These are phyloP conservation scores for Lasiosphaeria hispida DNA, from an alignment of 495 filamentous ascomycete species.

Conservation along the genomic window DNA sequence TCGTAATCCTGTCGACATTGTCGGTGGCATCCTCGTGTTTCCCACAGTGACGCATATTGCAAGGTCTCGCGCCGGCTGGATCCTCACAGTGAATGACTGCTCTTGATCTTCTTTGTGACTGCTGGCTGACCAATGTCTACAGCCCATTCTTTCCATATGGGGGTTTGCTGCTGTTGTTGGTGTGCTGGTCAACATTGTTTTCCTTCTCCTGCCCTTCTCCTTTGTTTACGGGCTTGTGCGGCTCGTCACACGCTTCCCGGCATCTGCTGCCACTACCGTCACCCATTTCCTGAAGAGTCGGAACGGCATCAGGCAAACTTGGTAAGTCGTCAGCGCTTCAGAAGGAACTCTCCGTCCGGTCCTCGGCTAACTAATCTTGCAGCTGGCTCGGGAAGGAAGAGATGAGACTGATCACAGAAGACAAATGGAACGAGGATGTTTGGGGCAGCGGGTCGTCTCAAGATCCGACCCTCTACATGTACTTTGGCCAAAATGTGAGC, in stretches of 20 bases:
- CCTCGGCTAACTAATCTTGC: background rate
- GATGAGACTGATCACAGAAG: background rate
- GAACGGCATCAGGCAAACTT: background rate
- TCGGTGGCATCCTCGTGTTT: background rate
- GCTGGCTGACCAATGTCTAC: too few species aligned
- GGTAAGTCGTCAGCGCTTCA: background rate
- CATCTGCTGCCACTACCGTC: background rate
- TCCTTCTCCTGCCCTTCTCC: background rate
- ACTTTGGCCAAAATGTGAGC: background rate
- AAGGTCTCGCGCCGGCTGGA: background rate
- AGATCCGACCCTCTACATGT: constrained; percentile 1
- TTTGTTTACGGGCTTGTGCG: too few species aligned
- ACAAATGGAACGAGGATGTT: background rate
- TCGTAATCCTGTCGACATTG: background rate
- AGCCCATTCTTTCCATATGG: too few species aligned
- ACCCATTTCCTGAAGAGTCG: background rate
- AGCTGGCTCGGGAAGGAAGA: background rate
- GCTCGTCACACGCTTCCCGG: background rate
- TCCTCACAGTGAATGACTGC: background rate
- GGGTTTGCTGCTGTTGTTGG: background rate
- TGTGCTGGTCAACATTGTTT: background rate
- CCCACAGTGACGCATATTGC: background rate
- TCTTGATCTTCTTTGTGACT: too few species aligned
- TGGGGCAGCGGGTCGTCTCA: background rate
- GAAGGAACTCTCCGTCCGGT: too few species aligned